These are phyloP conservation scores for Protea cynaroides DNA, from an alignment of 164 flowering plant genomes.

Conservation along the genomic window DNA sequence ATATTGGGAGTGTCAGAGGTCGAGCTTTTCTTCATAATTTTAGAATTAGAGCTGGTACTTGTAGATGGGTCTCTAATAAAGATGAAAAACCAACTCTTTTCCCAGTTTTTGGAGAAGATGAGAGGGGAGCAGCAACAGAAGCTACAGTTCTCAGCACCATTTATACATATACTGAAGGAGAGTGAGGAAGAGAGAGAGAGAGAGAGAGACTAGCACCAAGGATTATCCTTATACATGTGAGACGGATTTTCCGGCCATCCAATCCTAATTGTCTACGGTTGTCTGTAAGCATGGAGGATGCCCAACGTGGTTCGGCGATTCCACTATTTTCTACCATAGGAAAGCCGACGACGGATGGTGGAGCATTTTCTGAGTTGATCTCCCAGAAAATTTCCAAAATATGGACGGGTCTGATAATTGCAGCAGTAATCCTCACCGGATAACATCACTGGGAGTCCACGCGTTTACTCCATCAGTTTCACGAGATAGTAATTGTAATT, in stretches of 20 bases:
- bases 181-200: too few species aligned
- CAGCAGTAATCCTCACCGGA: conserved; percentile 24
- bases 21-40: background rate
- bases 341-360: conserved; percentile 85
- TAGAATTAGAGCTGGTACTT: background rate
- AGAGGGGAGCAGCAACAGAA: conserved; percentile 1
- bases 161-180: background rate
- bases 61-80: conserved; percentile 12
- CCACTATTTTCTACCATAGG: conserved; percentile 64
- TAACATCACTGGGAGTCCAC: conserved; percentile 79
- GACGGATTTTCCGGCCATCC: conserved; percentile 43
- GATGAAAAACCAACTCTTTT: conserved; percentile 21
- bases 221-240: too few species aligned
- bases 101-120: conserved; percentile 3
- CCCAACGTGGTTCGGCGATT: conserved; percentile 87
- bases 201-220: too few species aligned
- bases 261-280: conserved; percentile 38
- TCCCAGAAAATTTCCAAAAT: conserved; percentile 22
- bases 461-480: conserved; percentile 77
- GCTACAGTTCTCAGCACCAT: too few species aligned
- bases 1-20: background rate
- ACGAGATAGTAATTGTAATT: conserved; percentile 33
- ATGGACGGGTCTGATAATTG: conserved; percentile 2
- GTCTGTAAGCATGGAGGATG: conserved; percentile 63
- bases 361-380: conserved; percentile 63